Evolutionary conservation across 805 yeast species (phyloP), one percentile per base, ranked within the genome.

Genomic region (Maudiozyma saulgeensis): DNA sequence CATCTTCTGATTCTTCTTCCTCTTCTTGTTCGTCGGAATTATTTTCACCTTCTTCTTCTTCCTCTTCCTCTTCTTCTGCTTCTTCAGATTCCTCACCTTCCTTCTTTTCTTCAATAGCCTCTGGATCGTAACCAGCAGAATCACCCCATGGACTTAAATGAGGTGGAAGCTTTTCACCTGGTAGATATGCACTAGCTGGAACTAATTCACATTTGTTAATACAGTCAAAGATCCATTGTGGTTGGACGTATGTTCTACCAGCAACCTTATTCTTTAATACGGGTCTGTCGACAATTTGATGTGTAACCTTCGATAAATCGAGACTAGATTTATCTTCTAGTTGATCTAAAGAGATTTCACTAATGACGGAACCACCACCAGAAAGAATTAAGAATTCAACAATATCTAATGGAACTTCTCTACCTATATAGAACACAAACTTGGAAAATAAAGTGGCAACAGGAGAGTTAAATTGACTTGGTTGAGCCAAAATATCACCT

Each of bases 91-190:
- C 78, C 2, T 60, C 76, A 11, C 60, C 79, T 2, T 63, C 77
- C 12, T 67, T 78, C 16, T 45, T 68, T 6, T 60, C 69, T 13
- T 66, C 59, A 32, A 68, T 68, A 32, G 79, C 84, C 50, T 76
- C 81, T 60, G 99, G 98, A 68, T 91, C 81, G 70, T 93, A 93
- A 48, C 82, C 84, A 59, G 84, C 88, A 44, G 90, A 78, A 71
- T 93, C 99, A 58, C 98, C 98, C 98, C 99, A 93, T 73, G 99
- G 99, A 47, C 96, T 87, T 61, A 93, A 74, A 69, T 93, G 99
- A 37, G 99, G 97, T 43, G 99, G 99, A 55, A 93, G 75, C 4
- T 87, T 73, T 70, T 91, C 97, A 49, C 99, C 99, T 5, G 96
- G 96, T 42, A 95, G 85, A 64, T 93, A 93, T 49, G 75, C 76